phyloP scores from a whole-genome alignment of 352 stramenopile species.

The Globisporangium nodosum region DNA sequence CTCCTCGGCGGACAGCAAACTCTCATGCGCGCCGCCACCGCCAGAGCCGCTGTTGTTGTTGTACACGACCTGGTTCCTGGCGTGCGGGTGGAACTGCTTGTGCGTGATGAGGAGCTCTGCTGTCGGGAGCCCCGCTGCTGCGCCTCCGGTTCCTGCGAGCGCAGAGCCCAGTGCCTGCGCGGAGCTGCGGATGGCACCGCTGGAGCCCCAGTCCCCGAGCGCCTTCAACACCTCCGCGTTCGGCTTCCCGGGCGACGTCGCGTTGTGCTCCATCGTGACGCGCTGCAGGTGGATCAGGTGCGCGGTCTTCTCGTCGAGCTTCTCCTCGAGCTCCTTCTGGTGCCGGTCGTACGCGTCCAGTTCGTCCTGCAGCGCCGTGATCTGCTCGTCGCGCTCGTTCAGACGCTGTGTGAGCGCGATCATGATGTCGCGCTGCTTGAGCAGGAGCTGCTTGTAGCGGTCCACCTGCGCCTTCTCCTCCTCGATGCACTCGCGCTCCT shows the following conservation, averaged over 20 bases:
- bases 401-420: conserved; percentile 93
- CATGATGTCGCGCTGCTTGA: conserved; percentile 97
- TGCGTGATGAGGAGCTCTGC: conserved; percentile 57
- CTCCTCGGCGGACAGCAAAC: conserved; percentile 67
- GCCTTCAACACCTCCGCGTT: conserved; percentile 58
- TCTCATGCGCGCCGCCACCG: background rate
- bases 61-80: conserved; percentile 27
- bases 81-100: conserved; percentile 65
- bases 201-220: conserved; percentile 49
- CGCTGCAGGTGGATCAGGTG: conserved; percentile 92
- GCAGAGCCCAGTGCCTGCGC: background rate
- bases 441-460: conserved; percentile 94
- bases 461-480: conserved; percentile 95
- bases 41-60: conserved; percentile 19
- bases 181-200: conserved; percentile 4
- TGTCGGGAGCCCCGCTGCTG: conserved; percentile 5
- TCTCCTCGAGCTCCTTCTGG: conserved; percentile 91
- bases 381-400: conserved; percentile 95
- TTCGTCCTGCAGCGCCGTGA: conserved; percentile 93
- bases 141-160: background rate
- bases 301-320: conserved; percentile 92
- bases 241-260: conserved; percentile 52
- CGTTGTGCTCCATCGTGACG: conserved; percentile 86
- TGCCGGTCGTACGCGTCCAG: conserved; percentile 92
- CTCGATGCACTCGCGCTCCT: conserved; percentile 92